Evolutionary conservation across 371 early-diverging fungal species (phyloP).

Genomic region (Mortierella sp.): DNA sequence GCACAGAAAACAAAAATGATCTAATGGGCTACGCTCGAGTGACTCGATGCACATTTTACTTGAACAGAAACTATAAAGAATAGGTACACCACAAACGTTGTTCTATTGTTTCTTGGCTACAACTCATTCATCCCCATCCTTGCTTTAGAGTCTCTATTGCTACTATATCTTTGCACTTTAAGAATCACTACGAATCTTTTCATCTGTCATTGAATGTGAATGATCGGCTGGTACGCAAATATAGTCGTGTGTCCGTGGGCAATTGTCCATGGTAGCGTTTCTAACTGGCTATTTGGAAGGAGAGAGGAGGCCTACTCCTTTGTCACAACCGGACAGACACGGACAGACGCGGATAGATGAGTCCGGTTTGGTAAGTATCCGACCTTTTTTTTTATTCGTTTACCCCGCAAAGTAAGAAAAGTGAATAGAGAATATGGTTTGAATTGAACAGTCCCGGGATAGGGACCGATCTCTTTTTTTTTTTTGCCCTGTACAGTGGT

Average conservation of each 20-base stretch:
- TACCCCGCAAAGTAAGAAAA: conserved; percentile 26
- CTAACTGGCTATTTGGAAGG: too few species aligned
- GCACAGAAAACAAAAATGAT: conserved; percentile 5
- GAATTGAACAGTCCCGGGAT: conserved; percentile 2
- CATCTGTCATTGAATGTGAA: too few species aligned
- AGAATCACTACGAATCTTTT: too few species aligned
- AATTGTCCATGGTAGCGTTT: background rate
- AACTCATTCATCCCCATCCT: too few species aligned
- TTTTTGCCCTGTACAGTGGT: background rate
- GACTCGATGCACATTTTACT: conserved; percentile 10
- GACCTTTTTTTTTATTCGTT: conserved; percentile 3
- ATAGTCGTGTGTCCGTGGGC: conserved; percentile 10
- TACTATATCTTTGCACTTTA: too few species aligned
- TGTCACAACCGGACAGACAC: background rate
- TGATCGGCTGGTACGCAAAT: background rate
- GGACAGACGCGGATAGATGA: background rate
- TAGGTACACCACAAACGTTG: background rate
- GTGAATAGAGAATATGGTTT: conserved; percentile 4
- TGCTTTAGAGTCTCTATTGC: too few species aligned
- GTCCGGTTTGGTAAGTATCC: background rate
- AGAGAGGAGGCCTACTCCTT: background rate
- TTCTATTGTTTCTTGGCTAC: too few species aligned
- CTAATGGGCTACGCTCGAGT: conserved; percentile 3
- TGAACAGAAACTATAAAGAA: conserved; percentile 1
- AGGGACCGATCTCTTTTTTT: conserved; percentile 23